Base-by-base conservation (phyloP, 805 yeast genomes). In the Metschnikowia kunwiensis region DNA sequence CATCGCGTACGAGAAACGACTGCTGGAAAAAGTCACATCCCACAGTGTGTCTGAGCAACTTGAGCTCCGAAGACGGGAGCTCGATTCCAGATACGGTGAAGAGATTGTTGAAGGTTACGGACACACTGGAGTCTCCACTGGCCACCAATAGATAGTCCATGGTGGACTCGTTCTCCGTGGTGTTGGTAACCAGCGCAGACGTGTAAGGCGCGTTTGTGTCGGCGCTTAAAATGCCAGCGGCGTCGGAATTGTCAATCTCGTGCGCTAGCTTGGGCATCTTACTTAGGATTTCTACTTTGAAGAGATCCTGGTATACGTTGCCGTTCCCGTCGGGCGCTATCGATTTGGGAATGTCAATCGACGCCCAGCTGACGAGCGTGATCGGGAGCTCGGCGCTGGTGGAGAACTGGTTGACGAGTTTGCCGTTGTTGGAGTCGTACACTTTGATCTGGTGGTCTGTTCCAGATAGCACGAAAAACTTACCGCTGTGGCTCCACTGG, bases 361-460 rank as follows among this genome's bases (percentile, higher is more conserved):
- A 40, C 20, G 40, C 30, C 55, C 55, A 49, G 36, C 45, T 47
- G 27, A 44, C 36, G 15, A 45, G 42, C 4, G 56, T 43, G 20
- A 45, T 45, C 11, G 47, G 42, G 19, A 34, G 29, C 4, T 27
- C 36, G 12, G 40, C 38, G 13, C 44, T 49, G 14, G 59, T 50
- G 15, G 53, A 43, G 14, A 48, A 41, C 19, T 42, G 43, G 24
- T 57, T 56, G 21, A 71, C 44, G 17, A 64, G 51, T n/a, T 59
- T 60, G 2, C 81, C 80, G 13, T 58, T 68, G 38, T 68, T 65
- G 5, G 74, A 64, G 41, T 70, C 72, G 36, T 71, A 72, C 1
- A 77, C 53, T 34, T 69, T 63, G 26, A 67, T 63, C 7, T 57
- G 40, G 1, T 67, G 64, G 42, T 74, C 75, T 1, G 55, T 44